These are phyloP conservation scores for Trichophyton rubrum DNA, from an alignment of 2,329 filamentous ascomycete genomes.

Conservation along the genomic window DNA sequence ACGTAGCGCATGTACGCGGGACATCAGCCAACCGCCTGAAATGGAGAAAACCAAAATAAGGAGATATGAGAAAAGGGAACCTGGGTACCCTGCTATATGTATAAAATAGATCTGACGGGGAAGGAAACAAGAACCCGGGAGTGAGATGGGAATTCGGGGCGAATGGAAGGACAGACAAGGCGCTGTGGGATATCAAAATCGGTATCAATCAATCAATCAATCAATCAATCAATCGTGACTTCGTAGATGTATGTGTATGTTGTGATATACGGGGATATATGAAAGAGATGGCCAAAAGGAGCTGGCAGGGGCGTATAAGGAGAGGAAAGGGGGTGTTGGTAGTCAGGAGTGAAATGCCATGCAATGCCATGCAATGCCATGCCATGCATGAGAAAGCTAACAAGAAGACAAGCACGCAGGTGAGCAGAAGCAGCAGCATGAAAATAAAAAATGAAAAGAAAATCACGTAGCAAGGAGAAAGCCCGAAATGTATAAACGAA, in stretches of 20 bases:
- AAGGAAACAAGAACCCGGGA: not conserved
- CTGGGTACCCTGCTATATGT: not conserved
- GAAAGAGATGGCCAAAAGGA: not conserved
- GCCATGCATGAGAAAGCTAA: not conserved
- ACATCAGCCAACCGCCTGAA: not conserved
- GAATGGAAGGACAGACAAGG: not conserved
- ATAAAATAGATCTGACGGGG: not conserved
- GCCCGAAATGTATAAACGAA: not conserved
- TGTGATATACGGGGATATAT: not conserved
- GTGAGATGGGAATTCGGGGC: not conserved
- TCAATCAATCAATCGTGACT: not conserved
- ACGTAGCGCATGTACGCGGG: not conserved
- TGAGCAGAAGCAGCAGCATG: not conserved
- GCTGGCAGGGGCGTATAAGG: not conserved
- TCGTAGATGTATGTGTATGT: not conserved
- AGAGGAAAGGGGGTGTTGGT: not conserved
- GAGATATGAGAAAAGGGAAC: not conserved
- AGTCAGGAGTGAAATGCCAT: not conserved
- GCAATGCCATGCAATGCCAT: not conserved
- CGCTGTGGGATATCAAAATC: not conserved
- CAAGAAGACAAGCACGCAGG: not conserved
- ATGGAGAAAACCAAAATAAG: not conserved
- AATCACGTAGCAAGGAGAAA: not conserved
- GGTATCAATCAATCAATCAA: too few species aligned
- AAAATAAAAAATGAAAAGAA: not conserved